phyloP scores from a whole-genome alignment of 371 early-diverging fungal species.

The Umbelopsis sp. region DNA sequence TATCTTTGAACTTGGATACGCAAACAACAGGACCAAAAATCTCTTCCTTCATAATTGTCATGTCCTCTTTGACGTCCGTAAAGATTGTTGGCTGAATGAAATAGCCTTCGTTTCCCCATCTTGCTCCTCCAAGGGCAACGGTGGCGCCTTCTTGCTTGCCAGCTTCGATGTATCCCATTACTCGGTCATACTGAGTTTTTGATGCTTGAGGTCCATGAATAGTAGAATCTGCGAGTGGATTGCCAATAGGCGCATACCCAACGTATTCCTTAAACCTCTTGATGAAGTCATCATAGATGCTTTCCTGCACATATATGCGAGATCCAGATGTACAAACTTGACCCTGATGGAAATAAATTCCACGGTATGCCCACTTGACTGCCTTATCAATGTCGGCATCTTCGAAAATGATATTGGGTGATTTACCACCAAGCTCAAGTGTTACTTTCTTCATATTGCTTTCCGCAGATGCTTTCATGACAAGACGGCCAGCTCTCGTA shows the following conservation, averaged over 20 bases:
- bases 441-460: not conserved
- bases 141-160: not conserved
- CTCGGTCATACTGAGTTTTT: not conserved
- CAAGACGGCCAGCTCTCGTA: conserved; percentile 53
- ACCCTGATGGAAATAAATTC: not conserved
- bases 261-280: not conserved
- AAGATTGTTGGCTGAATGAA: not conserved
- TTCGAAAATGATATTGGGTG: not conserved
- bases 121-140: not conserved
- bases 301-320: conserved; percentile 1
- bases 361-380: not conserved
- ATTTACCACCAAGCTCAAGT: conserved; percentile 1
- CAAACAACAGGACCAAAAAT: conserved; percentile 3
- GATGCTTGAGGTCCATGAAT: not conserved
- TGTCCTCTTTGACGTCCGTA: not conserved
- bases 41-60: conserved; percentile 1
- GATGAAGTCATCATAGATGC: not conserved
- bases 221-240: not conserved
- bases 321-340: not conserved
- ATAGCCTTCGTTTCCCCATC: not conserved
- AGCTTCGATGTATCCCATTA: not conserved
- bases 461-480: conserved; percentile 49
- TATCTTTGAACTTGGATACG: not conserved
- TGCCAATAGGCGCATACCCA: not conserved
- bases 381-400: conserved; percentile 6